A percentile compares a stretch with the other conserved stretches of the same genome.
These are phyloP conservation scores for Fraxinus sp. DNA, from an alignment of 305 asterid genomes.

Conservation along the genomic window DNA sequence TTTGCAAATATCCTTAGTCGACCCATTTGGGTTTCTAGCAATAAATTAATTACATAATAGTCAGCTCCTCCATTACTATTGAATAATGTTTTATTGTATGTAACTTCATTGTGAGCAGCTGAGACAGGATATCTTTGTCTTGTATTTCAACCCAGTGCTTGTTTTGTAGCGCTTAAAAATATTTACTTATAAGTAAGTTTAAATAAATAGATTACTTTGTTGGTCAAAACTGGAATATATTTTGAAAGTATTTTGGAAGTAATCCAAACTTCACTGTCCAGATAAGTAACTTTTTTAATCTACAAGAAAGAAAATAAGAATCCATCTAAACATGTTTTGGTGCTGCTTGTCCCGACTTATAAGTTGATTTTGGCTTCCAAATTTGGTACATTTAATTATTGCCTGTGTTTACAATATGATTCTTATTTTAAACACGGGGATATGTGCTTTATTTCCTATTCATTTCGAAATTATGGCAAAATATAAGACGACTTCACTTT, in stretches of 20 bases:
- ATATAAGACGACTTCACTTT: neutral
- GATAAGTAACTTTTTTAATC: neutral
- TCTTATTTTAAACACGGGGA: neutral
- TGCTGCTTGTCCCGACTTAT: neutral
- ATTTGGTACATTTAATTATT: neutral
- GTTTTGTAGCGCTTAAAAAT: neutral
- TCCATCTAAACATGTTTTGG: neutral
- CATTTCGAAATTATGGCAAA: neutral
- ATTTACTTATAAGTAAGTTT: neutral
- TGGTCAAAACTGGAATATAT: neutral
- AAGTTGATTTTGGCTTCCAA: neutral
- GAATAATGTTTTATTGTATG: neutral
- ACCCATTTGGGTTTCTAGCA: slow-evolving; percentile 12
- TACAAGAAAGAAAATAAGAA: neutral
- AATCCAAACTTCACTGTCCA: neutral
- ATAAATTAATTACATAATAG: slow-evolving; percentile 4
- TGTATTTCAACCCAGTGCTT: neutral
- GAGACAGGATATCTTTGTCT: neutral
- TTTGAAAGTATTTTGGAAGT: neutral
- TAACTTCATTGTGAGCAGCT: neutral
- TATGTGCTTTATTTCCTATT: neutral
- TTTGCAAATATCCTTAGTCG: slow-evolving; percentile 9
- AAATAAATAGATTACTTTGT: neutral
- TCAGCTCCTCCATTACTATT: neutral
- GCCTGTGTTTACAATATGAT: neutral